phyloP scores from a whole-genome alignment of 179 eudicot species.

The Beta lomatogona region DNA sequence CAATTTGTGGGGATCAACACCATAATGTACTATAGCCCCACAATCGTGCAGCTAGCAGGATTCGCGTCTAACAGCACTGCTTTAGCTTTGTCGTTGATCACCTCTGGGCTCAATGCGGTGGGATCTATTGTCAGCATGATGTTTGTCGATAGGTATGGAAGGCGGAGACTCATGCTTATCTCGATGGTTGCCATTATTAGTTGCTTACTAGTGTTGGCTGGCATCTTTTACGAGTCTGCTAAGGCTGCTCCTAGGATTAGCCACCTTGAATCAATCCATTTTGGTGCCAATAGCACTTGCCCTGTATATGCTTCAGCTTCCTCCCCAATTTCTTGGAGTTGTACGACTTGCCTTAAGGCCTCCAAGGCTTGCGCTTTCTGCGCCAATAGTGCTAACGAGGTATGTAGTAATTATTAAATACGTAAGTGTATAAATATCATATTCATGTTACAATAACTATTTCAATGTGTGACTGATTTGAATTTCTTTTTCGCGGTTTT shows the following conservation, averaged over 20 bases:
- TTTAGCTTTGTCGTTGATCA: slow-evolving; percentile 77
- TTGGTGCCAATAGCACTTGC: slow-evolving; percentile 71
- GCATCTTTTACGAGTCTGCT: slow-evolving; percentile 59
- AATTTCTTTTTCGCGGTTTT: too few relatives aligned
- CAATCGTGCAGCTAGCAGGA: slow-evolving; percentile 86
- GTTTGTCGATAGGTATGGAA: slow-evolving; percentile 75
- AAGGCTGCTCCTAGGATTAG: slow-evolving; percentile 57
- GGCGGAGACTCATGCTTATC: slow-evolving; percentile 76
- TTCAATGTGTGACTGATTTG: too few relatives aligned
- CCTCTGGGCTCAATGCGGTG: slow-evolving; percentile 77
- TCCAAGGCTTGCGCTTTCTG: slow-evolving; percentile 67
- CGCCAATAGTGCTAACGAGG: slow-evolving; percentile 53
- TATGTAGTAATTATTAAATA: not conserved
- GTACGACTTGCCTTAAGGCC: slow-evolving; percentile 75
- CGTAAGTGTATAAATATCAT: too few relatives aligned
- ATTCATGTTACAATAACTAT: too few relatives aligned
- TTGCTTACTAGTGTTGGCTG: slow-evolving; percentile 59
- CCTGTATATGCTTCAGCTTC: slow-evolving; percentile 36
- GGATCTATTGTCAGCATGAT: slow-evolving; percentile 80
- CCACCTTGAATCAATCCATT: slow-evolving; percentile 50
- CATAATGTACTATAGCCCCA: slow-evolving; percentile 93
- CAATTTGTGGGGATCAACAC: slow-evolving; percentile 94
- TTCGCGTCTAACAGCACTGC: slow-evolving; percentile 84
- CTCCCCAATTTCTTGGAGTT: slow-evolving; percentile 56
- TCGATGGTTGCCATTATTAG: slow-evolving; percentile 74